Evolutionary conservation across 2,329 filamentous ascomycete genomes (phyloP).

Genomic region (Phaeophleospora eucalypticola): DNA sequence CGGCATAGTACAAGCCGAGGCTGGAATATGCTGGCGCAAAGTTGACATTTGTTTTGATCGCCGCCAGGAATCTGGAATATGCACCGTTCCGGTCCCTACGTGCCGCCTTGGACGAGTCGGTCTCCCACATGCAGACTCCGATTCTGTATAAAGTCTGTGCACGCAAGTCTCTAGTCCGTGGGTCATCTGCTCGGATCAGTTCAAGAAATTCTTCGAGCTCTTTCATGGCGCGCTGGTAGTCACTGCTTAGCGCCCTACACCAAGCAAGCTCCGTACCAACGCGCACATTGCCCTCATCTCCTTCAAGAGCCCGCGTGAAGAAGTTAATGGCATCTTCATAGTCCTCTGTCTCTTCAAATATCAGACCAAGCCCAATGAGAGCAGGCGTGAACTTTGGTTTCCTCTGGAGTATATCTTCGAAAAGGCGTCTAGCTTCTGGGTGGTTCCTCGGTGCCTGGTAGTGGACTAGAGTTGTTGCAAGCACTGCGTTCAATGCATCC

Average conservation of each 20-base stretch:
- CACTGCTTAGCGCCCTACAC: slow-evolving; percentile 80
- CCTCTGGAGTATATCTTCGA: slow-evolving; percentile 72
- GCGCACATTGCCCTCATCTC: slow-evolving; percentile 69
- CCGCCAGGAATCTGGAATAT: slow-evolving; percentile 76
- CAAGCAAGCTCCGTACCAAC: slow-evolving; percentile 86
- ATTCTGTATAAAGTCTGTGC: slow-evolving; percentile 83
- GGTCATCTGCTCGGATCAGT: slow-evolving; percentile 59
- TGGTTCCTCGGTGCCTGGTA: slow-evolving; percentile 89
- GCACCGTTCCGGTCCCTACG: slow-evolving; percentile 77
- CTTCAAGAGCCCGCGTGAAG: slow-evolving; percentile 67
- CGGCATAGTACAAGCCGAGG: slow-evolving; percentile 83
- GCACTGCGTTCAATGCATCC: slow-evolving; percentile 70
- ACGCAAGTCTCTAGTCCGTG: slow-evolving; percentile 65
- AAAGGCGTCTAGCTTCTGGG: slow-evolving; percentile 78
- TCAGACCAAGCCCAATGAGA: slow-evolving; percentile 83
- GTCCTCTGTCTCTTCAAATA: slow-evolving; percentile 90
- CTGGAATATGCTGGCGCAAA: slow-evolving; percentile 89
- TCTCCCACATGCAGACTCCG: slow-evolving; percentile 80
- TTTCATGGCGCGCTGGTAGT: slow-evolving; percentile 62
- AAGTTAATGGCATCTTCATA: slow-evolving; percentile 79
- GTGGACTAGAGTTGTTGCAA: slow-evolving; percentile 85
- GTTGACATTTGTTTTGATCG: slow-evolving; percentile 80
- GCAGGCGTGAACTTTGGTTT: slow-evolving; percentile 74
- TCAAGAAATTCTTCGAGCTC: slow-evolving; percentile 69
- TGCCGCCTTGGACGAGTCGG: slow-evolving; percentile 68